These are phyloP conservation scores for Ogataea trehaloabstinens DNA, from an alignment of 805 yeast species.

Conservation along the genomic window DNA sequence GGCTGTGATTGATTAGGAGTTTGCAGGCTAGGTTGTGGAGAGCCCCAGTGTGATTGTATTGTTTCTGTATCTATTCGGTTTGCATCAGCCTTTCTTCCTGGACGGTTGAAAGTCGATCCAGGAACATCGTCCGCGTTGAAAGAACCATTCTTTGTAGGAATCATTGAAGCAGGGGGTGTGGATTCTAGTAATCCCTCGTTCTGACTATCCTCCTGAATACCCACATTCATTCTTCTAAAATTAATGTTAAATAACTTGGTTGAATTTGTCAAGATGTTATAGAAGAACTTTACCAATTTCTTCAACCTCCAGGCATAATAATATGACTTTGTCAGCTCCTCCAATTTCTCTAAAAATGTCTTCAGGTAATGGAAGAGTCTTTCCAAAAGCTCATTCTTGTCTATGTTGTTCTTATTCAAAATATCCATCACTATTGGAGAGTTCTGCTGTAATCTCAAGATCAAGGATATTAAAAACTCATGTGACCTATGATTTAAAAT, in stretches of 20 bases:
- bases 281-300: constrained; percentile 39
- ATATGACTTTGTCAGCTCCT: constrained; percentile 36
- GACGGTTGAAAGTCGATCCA: not conserved
- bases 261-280: constrained; percentile 34
- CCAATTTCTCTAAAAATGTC: constrained; percentile 35
- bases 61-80: not conserved
- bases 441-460: constrained; percentile 42
- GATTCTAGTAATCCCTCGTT: constrained; percentile 10
- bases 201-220: constrained; percentile 14
- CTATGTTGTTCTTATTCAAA: constrained; percentile 32
- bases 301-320: constrained; percentile 47
- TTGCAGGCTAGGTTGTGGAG: constrained; percentile 6
- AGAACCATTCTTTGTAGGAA: not conserved
- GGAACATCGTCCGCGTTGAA: not conserved
- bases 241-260: constrained; percentile 33
- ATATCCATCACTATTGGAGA: constrained; percentile 35
- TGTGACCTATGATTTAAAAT: constrained; percentile 55
- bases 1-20: constrained; percentile 12
- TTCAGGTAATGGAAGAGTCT: constrained; percentile 34
- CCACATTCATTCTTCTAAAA: constrained; percentile 27
- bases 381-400: constrained; percentile 31
- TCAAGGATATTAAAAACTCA: constrained; percentile 56
- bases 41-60: not conserved
- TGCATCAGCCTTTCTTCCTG: not conserved
- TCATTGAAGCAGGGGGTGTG: constrained; percentile 10